These are phyloP conservation scores for Globisporangium nunn DNA, from an alignment of 352 stramenopile genomes.

Conservation along the genomic window DNA sequence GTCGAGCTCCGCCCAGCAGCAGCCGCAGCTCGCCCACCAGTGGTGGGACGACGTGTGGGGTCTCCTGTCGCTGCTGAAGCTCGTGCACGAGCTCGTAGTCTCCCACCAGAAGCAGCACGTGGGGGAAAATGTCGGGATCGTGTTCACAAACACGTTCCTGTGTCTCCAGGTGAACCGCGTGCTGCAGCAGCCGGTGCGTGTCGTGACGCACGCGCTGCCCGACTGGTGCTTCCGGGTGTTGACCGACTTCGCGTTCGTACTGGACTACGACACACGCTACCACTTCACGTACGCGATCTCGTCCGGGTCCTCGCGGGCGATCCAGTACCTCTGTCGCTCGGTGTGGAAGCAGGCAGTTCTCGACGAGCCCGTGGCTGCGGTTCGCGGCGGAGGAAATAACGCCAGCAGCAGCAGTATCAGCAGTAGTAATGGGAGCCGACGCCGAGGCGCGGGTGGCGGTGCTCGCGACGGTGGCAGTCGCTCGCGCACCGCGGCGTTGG, in stretches of 20 bases:
- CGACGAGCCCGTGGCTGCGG: constrained; percentile 30
- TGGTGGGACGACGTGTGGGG: constrained; percentile 67
- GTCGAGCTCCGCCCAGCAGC: too few species aligned
- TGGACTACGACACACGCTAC: constrained; percentile 58
- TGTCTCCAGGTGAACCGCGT: constrained; percentile 51
- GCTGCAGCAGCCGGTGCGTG: constrained; percentile 48
- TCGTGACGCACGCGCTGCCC: constrained; percentile 57
- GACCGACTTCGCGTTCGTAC: constrained; percentile 47
- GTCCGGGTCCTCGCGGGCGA: constrained; percentile 55
- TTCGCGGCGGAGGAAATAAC: too few species aligned
- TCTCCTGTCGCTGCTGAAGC: constrained; percentile 38
- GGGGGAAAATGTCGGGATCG: too few species aligned
- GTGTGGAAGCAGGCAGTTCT: constrained; percentile 57
- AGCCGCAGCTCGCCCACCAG: background rate
- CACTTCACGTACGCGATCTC: constrained; percentile 68
- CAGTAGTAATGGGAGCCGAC: background rate
- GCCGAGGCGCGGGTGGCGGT: background rate
- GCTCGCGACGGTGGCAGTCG: constrained; percentile 12
- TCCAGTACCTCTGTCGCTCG: constrained; percentile 59
- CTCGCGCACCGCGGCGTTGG: constrained; percentile 26
- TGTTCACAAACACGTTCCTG: constrained; percentile 55
- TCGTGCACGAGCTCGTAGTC: constrained; percentile 23
- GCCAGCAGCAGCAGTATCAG: constrained; percentile 1
- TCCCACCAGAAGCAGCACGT: too few species aligned
- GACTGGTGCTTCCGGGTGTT: constrained; percentile 48